Evolutionary conservation across 2,329 filamentous ascomycete genomes (phyloP), one percentile per base, ranked within the genome.

Genomic region (Colletotrichum orbiculare): DNA sequence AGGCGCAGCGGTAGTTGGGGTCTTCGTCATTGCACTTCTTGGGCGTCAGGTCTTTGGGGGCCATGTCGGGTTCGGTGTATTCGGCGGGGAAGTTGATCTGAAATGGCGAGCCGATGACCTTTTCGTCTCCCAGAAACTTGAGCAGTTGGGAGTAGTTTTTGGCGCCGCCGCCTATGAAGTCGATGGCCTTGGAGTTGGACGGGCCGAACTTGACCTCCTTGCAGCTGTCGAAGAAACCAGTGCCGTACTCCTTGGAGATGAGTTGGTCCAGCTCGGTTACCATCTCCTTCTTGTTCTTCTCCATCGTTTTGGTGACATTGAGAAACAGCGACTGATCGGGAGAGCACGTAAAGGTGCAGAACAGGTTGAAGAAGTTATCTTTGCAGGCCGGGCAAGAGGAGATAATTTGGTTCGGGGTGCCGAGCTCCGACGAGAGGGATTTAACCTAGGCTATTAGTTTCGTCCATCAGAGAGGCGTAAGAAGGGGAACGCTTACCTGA

Each of bases 191-290:
- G 66, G 92, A 91, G 74, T 97, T 97, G 46, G 95, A 94, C 7
- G 94, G 91, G 41, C 96, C 96, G 73, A 98, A 97, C 75, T 99
- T 99, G 79, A 99, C 95, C 76, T 99, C 94, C 79, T 98, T 98
- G 83, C 96, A 99, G 79, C 96, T 99, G 78, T 97, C 87, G 76
- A 94, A 99, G 81, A 99, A 96, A 1, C 92, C 94, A 8, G 87
- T 85, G 47, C 93, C 94, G 75, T 96, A 98, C 57, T 91, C 84
- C 61, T 94, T 85, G 2, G 93, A 93, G 71, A 97, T 89, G 6
- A 98, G 82, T 73, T 97, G 95, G 74, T 97, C 94, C 25, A 99
- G 81, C 79, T 97, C 93, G 1, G 91, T 93, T 12, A 97, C 94
- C 60, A 78, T 77, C 2, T 74, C 76, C 70, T 87, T 87, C 42